Conservation (phyloP, 2,329 filamentous ascomycete species). For the Claviceps humidiphila region DNA sequence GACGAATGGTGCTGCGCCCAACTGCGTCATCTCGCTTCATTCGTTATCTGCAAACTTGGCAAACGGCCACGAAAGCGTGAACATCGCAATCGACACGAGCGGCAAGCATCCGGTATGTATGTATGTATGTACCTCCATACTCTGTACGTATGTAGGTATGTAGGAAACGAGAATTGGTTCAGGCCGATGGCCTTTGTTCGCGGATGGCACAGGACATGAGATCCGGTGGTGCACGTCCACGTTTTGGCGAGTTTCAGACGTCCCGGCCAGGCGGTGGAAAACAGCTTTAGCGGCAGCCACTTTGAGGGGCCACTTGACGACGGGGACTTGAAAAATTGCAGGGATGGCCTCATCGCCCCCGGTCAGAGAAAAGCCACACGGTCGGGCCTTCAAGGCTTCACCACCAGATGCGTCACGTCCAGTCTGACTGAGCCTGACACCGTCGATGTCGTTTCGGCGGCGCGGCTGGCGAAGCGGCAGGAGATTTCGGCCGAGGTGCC, state of each 20-base stretch:
- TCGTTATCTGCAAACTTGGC: too few species aligned
- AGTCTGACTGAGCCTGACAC: neutral
- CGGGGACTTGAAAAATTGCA: neutral
- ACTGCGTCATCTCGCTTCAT: too few species aligned
- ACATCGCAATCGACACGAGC: too few species aligned
- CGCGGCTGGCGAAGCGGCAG: neutral
- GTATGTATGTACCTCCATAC: too few species aligned
- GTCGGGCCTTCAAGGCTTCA: neutral
- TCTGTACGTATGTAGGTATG: too few species aligned
- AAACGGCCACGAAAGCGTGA: too few species aligned
- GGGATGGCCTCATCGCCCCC: neutral
- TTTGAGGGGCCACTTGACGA: neutral
- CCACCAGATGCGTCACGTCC: neutral
- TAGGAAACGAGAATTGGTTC: too few species aligned
- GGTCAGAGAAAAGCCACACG: neutral
- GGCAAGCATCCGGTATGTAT: too few species aligned
- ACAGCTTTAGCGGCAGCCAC: constrained; percentile 1
- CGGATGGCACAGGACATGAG: neutral
- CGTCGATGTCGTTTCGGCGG: neutral
- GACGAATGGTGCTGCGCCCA: too few species aligned
- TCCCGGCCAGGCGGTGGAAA: neutral
- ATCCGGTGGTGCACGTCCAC: neutral
- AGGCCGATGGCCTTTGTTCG: too few species aligned
- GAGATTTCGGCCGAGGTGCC: neutral
- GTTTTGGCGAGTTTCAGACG: constrained; percentile 4